Evolutionary conservation across 140 eudicot genomes (phyloP).

Genomic region (Bidens hawaiensis): DNA sequence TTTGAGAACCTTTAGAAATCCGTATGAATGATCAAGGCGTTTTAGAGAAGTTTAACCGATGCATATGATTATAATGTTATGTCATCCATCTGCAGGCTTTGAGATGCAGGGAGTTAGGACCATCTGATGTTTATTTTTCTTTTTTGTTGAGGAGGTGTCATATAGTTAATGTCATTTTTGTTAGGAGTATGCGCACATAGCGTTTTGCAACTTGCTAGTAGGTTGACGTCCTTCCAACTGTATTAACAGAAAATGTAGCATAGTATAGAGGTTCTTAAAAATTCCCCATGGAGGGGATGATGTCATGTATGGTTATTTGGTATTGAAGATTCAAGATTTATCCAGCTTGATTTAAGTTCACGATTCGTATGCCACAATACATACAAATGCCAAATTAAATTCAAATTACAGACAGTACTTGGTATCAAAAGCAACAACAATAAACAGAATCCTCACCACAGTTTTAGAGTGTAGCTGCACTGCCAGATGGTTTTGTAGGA

Average conservation of each 20-base stretch:
- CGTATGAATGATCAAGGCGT: constrained; percentile 43
- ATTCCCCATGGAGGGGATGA: background rate
- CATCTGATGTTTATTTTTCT: constrained; percentile 1
- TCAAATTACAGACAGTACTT: too few species aligned
- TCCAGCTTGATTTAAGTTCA: too few species aligned
- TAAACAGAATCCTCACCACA: too few species aligned
- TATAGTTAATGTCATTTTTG: constrained; percentile 14
- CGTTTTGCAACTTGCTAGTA: background rate
- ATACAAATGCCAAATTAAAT: too few species aligned
- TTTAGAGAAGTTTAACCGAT: constrained; percentile 5
- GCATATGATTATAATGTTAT: background rate
- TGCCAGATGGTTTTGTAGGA: constrained; percentile 19
- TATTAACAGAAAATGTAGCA: constrained; percentile 6
- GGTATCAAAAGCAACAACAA: too few species aligned
- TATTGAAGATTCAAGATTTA: background rate
- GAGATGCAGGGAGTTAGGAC: constrained; percentile 4
- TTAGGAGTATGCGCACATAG: constrained; percentile 7
- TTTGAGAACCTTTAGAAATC: constrained; percentile 74
- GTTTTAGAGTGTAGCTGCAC: constrained; percentile 13
- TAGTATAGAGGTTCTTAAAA: background rate
- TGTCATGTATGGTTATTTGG: constrained; percentile 4
- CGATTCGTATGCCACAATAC: too few species aligned
- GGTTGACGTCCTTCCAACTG: constrained; percentile 2
- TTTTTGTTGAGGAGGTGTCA: constrained; percentile 11
- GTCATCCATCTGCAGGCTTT: constrained; percentile 1